Evolutionary conservation across 2,329 filamentous ascomycete species (phyloP), one percentile per base, ranked within the genome.

Genomic region (Fusarium nelsonii): DNA sequence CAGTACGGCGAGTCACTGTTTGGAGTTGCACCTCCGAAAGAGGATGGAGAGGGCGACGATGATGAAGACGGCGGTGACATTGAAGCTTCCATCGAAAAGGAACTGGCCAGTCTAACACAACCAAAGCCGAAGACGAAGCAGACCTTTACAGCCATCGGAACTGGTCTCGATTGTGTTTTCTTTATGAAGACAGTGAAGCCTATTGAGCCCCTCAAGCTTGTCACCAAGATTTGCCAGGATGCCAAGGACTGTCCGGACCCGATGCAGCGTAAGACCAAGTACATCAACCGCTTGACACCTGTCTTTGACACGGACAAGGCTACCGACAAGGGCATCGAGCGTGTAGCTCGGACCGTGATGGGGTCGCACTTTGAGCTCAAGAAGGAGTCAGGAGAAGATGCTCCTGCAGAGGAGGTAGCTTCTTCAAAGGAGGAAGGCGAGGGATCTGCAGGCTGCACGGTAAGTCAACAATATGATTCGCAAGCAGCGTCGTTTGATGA

Each of bases 31-130:
- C 71, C 78, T 6, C 74, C 78, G 4, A 75, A 77, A 41, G 76
- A 73, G 16, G 74, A 74, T 26, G 68, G 73, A 23, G 73, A 78
- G 58, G 73, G 73, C 60, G 75, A 78, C 12, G 78, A 73, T 12
- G 80, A 73, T 3, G 80, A 82, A 8, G 81, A 81, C 1, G 79
- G 78, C 15, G 80, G 80, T n/a, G 91, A 93, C 71, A 93, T 96
- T 71, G 92, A 94, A 75, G 84, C 87, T 7, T 86, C 89, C 30
- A 92, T 96, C 70, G 78, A 88, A 71, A 89, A 88, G 75, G 93
- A 96, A 79, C 78, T 96, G n/a, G 85, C 84, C 30, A 84, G 81
- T 72, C 88, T 86, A 56, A 74, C 81, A 39, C 72, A 79, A 32
- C 75, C 74, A 46, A 77, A 83, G 63, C 74, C 76, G 54, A 78